Conservation (phyloP, 768 basidiomycete species). For the Boletus bicolor region DNA sequence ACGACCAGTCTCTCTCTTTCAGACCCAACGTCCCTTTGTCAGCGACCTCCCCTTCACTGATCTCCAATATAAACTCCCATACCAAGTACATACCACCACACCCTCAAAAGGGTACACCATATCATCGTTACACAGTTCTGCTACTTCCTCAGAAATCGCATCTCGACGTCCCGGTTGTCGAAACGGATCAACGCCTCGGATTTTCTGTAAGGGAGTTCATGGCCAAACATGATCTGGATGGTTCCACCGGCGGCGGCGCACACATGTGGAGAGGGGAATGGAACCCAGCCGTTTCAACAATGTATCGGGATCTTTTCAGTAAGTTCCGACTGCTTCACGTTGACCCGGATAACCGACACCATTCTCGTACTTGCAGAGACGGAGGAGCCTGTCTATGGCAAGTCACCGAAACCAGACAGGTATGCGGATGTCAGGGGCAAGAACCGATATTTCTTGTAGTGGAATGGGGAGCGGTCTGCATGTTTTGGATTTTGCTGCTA, state of each 20-base stretch:
- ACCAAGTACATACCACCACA: constrained; percentile 87
- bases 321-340: constrained; percentile 31
- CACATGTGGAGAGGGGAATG: constrained; percentile 85
- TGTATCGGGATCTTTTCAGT: constrained; percentile 69
- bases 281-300: constrained; percentile 58
- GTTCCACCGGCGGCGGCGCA: constrained; percentile 59
- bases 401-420: constrained; percentile 29
- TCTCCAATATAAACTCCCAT: constrained; percentile 49
- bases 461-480: not conserved
- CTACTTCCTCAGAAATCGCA: constrained; percentile 66
- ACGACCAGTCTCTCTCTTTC: not conserved
- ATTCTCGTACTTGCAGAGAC: constrained; percentile 11
- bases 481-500: not conserved
- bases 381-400: constrained; percentile 26
- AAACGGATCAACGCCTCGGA: constrained; percentile 45
- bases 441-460: constrained; percentile 28
- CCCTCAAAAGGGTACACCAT: constrained; percentile 82
- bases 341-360: not conserved
- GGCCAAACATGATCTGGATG: constrained; percentile 50
- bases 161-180: constrained; percentile 45
- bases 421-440: constrained; percentile 30
- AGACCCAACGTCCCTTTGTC: constrained; percentile 85
- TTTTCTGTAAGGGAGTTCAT: constrained; percentile 71
- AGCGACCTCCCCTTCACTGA: constrained; percentile 42
- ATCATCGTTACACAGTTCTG: constrained; percentile 84